Evolutionary conservation across 306 rosid species (phyloP), one percentile per base, ranked within the genome.

Genomic region (Vachellia collinsii): DNA sequence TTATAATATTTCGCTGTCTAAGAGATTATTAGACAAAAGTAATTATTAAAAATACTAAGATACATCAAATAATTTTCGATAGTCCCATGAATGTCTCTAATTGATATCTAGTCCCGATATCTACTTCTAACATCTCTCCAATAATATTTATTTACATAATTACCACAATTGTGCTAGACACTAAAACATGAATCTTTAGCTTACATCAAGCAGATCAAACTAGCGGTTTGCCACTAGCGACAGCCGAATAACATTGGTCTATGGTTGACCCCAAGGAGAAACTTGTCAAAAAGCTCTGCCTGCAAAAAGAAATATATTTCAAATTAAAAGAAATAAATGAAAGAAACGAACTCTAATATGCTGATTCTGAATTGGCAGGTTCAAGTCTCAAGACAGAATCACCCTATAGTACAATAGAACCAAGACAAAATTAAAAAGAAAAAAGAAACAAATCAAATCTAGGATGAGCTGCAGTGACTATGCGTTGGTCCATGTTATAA

Each of bases 151-250:
- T n/a, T n/a, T n/a, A n/a, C n/a, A n/a, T n/a, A n/a, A n/a, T n/a
- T n/a, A n/a, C n/a, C n/a, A n/a, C n/a, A 78, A 74, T 41, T 16
- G 81, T 46, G 80, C 71, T 42, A 72, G 17, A 88, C 64, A 42
- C 59, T 76, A 81, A 76, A 72, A 22, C 69, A 66, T 46, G 29
- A 44, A 71, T 67, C 73, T 48, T 74, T 83, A 59, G 70, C 98
- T 25, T 93, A 95, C 99, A 90, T 95, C 99, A 85, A 95, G 97
- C 83, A 93, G 97, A 88, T 93, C 99, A 50, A 95, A 97, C 99
- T 98, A 95, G 77, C 88, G 84, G 50, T 95, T 90, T 86, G 99
- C 97, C 48, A 91, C 97, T 77, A 78, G 99, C 98, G 3, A 95
- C 99, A 48, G 90, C 92, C 39, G 95, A 89, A 89, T 95, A 95